A percentile compares a stretch with the other conserved stretches of the same genome.
Conservation (phyloP, 495 filamentous ascomycete genomes). For the Aspergillus baeticus region DNA sequence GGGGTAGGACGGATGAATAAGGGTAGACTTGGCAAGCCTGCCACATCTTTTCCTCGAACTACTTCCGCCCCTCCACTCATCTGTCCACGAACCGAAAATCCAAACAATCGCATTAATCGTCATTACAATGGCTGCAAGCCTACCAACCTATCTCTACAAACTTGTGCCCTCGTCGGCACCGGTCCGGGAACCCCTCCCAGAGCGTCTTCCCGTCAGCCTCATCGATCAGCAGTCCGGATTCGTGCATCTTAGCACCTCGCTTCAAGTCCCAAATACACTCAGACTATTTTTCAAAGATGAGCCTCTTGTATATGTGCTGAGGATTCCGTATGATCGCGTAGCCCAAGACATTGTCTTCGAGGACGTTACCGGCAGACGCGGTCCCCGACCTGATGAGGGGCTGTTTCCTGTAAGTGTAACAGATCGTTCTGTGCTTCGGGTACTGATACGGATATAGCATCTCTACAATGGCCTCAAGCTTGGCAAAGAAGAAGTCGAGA, state of each 20-base stretch:
- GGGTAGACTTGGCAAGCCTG: not conserved
- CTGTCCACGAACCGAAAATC: not conserved
- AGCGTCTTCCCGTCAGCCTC: slow-evolving; percentile 42
- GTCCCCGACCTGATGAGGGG: slow-evolving; percentile 40
- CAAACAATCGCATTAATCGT: not conserved
- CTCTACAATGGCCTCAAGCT: slow-evolving; percentile 46
- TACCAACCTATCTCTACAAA: slow-evolving; percentile 44
- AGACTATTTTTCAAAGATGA: slow-evolving; percentile 74
- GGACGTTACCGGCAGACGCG: slow-evolving; percentile 39
- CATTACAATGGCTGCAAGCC: slow-evolving; percentile 28
- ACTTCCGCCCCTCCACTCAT: not conserved
- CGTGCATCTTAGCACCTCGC: slow-evolving; percentile 42
- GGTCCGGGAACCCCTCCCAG: slow-evolving; percentile 42
- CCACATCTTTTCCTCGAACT: not conserved
- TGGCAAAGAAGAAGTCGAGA: slow-evolving; percentile 44
- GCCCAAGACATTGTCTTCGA: slow-evolving; percentile 40
- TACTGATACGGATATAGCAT: slow-evolving; percentile 28
- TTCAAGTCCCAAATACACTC: slow-evolving; percentile 42
- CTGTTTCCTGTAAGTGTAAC: slow-evolving; percentile 42
- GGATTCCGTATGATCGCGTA: slow-evolving; percentile 68
- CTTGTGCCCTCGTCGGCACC: slow-evolving; percentile 41
- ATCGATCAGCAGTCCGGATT: slow-evolving; percentile 40
- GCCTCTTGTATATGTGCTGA: slow-evolving; percentile 70
- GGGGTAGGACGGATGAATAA: not conserved
- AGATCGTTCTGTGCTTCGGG: not conserved